Percentiles rank a stretch among this genome's conserved stretches.
phyloP scores from a whole-genome alignment of 2,329 filamentous ascomycete genomes.

The Lasiodiplodia theobromae region DNA sequence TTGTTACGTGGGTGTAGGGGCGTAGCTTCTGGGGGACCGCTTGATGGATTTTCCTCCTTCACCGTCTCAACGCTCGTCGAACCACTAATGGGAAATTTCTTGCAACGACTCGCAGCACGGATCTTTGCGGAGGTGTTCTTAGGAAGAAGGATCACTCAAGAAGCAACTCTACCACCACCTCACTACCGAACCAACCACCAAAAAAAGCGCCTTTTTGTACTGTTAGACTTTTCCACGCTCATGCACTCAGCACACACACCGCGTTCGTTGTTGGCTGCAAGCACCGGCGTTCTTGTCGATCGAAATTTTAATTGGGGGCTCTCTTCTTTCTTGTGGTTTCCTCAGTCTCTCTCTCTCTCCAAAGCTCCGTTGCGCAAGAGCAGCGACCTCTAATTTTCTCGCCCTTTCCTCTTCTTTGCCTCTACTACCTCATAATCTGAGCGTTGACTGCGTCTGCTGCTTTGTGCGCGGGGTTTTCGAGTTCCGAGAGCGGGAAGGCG shows the following conservation, averaged over 20 bases:
- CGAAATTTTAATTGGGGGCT: conserved; percentile 28
- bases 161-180: conserved; percentile 20
- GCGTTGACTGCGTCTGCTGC: conserved; percentile 18
- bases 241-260: conserved; percentile 23
- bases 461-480: conserved; percentile 1
- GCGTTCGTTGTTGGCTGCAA: conserved; percentile 26
- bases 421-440: conserved; percentile 22
- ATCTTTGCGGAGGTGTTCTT: conserved; percentile 23
- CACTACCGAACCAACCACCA: conserved; percentile 26
- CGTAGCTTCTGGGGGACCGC: conserved; percentile 20
- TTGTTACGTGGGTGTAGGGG: conserved; percentile 26
- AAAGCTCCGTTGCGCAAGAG: conserved; percentile 5
- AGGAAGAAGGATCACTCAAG: conserved; percentile 23
- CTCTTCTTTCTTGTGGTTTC: conserved; percentile 27
- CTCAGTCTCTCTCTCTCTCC: conserved; percentile 9
- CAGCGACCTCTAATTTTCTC: conserved; percentile 10
- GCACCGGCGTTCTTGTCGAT: conserved; percentile 28
- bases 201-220: conserved; percentile 28
- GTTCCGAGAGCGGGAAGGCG: conserved; percentile 6
- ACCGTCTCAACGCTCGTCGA: conserved; percentile 18
- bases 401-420: not conserved
- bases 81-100: conserved; percentile 18
- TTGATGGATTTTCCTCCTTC: conserved; percentile 20
- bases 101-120: conserved; percentile 15
- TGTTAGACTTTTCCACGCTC: conserved; percentile 27